Evolutionary conservation across 768 basidiomycete species (phyloP), one percentile per base, ranked within the genome.

Genomic region (Kwoniella dejecticola): DNA sequence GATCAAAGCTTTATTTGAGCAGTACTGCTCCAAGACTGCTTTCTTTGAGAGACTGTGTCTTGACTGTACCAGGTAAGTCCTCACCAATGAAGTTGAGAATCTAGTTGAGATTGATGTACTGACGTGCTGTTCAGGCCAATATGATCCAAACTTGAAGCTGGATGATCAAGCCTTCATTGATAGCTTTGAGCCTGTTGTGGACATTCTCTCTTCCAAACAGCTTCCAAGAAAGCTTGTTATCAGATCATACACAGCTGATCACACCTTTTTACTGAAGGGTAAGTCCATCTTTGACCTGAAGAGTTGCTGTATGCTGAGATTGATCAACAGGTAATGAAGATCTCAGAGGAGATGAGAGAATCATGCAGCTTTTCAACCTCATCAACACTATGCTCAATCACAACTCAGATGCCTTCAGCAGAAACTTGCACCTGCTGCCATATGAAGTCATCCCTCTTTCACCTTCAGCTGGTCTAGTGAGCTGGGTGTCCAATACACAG

Each of bases 321-420:
- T 3, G 47, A 50, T 44, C n/a, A 1, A 23, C 30, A 74, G 72
- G 71, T 2, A 75, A 72, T 47, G 74, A 75, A 40, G 74, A 72
- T 55, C 59, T 77, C 2, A 59, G 77, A 42, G 76, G 75, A 6
- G 77, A 79, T 53, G 76, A 79, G 55, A 64, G 76, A 15, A 76
- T 79, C 48, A 79, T 79, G 77, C 77, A 79, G 62, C 66, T 79
- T 8, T 76, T 79, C 58, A 72, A 69, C 2, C 64, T 79, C 15
- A 70, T 77, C 62, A 79, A 79, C 42, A 71, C 70, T 0, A 54
- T 79, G 36, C 64, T 79, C 30, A 75, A 70, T 36, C 76, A 77
- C 47, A 66, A 75, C 31, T 44, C 54, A 4, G 76, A 77, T 29
- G 72, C 77, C 1, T 79, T 77, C 53, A 46, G 58, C 23, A 62